Conservation (phyloP, 2,329 filamentous ascomycete genomes). For the Cadophora luteo-olivacea region DNA sequence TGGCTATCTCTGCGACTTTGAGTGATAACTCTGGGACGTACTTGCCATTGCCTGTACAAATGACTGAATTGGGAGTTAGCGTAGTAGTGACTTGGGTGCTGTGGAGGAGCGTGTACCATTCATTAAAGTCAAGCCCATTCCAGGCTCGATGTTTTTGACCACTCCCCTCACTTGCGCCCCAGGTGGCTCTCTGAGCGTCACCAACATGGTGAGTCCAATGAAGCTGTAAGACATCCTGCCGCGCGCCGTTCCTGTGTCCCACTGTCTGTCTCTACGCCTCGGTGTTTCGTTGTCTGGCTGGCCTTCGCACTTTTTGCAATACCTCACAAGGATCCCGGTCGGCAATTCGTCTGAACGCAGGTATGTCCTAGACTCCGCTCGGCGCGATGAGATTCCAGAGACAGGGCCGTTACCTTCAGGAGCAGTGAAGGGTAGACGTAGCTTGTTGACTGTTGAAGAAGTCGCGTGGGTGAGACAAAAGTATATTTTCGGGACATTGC, state of each 20-base stretch:
- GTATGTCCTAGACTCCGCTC: neutral
- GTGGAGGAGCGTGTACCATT: slow-evolving; percentile 39
- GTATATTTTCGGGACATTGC: slow-evolving; percentile 27
- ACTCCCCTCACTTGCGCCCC: slow-evolving; percentile 45
- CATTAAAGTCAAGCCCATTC: slow-evolving; percentile 44
- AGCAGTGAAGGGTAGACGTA: neutral
- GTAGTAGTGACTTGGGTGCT: neutral
- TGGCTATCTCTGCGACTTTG: slow-evolving; percentile 43
- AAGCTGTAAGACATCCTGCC: slow-evolving; percentile 44
- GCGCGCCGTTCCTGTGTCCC: slow-evolving; percentile 26
- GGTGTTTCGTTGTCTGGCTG: neutral
- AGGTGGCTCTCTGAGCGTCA: slow-evolving; percentile 44
- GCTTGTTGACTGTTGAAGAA: slow-evolving; percentile 17
- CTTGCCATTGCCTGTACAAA: slow-evolving; percentile 42
- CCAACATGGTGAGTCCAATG: slow-evolving; percentile 47
- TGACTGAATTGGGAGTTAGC: slow-evolving; percentile 34
- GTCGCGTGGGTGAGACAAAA: slow-evolving; percentile 27
- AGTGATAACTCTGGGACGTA: slow-evolving; percentile 44
- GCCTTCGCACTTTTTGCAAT: neutral
- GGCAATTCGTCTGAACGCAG: neutral
- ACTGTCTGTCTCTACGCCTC: slow-evolving; percentile 21
- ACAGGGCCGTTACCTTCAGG: neutral
- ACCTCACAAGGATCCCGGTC: neutral
- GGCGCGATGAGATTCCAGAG: neutral
- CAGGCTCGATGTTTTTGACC: slow-evolving; percentile 44